Evolutionary conservation across 176 grass and related monocot species (phyloP).

Genomic region (Stipa capillata): DNA sequence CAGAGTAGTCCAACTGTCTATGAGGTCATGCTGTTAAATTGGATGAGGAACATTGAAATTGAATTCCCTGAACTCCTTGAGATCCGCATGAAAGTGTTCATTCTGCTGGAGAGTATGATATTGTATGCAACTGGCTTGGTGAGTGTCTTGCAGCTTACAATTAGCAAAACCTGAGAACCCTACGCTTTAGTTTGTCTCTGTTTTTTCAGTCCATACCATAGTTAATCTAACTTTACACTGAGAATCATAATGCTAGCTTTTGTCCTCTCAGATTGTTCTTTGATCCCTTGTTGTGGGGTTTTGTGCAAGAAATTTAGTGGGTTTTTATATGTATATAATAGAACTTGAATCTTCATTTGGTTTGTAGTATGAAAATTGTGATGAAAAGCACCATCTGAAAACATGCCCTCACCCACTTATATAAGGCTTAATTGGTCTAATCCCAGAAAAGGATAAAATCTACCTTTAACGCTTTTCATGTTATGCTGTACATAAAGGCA

Average conservation of each 20-base stretch:
- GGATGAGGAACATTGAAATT: too few relatives aligned
- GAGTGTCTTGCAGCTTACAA: constrained; percentile 24
- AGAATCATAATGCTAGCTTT: background rate
- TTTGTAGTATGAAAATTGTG: background rate
- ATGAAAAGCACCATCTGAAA: background rate
- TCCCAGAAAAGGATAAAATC: background rate
- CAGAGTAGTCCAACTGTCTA: constrained; percentile 64
- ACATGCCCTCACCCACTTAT: background rate
- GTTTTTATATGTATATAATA: background rate
- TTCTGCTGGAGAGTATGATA: constrained; percentile 85
- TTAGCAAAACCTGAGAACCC: background rate
- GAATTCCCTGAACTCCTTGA: constrained; percentile 72
- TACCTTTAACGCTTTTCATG: background rate
- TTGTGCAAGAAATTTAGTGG: background rate
- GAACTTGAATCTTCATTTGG: background rate
- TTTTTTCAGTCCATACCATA: background rate
- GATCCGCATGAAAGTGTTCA: constrained; percentile 53
- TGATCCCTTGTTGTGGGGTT: background rate
- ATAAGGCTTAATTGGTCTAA: background rate
- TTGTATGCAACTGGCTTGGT: constrained; percentile 88
- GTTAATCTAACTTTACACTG: background rate
- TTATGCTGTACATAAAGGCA: background rate
- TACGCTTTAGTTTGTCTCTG: background rate
- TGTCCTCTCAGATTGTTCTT: background rate
- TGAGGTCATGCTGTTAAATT: constrained; percentile 58